Evolutionary conservation across 202 grass and related monocot genomes (phyloP).

Genomic region (Digitaria exilis): DNA sequence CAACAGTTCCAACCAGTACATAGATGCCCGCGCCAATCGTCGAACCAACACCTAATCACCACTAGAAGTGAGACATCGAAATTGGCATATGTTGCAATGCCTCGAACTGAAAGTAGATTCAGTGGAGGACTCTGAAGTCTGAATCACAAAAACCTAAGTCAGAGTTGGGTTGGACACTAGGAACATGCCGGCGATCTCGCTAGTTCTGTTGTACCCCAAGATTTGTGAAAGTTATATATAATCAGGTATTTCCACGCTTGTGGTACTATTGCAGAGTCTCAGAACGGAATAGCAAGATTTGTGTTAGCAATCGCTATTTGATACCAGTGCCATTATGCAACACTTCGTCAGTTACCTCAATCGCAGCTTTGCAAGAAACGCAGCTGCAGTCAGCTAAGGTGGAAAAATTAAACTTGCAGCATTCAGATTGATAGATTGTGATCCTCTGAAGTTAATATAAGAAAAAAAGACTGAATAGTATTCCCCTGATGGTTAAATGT

Average conservation of each 20-base stretch:
- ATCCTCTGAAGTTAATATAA: neutral
- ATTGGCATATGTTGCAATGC: neutral
- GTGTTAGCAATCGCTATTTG: neutral
- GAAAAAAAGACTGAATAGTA: neutral
- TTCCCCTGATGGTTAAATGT: neutral
- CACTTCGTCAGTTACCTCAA: neutral
- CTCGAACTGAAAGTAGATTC: neutral
- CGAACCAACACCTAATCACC: constrained; percentile 65
- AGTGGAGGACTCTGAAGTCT: constrained; percentile 14
- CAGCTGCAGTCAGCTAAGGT: neutral
- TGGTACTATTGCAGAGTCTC: neutral
- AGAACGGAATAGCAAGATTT: neutral
- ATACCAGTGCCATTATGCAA: neutral
- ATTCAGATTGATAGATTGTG: neutral
- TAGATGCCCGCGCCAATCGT: constrained; percentile 92
- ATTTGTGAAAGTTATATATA: neutral
- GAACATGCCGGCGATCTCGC: neutral
- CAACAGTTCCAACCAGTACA: constrained; percentile 90
- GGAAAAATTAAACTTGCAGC: neutral
- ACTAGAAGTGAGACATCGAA: constrained; percentile 14
- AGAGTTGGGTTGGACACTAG: neutral
- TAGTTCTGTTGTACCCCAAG: neutral
- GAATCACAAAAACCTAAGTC: neutral
- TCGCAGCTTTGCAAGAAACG: neutral
- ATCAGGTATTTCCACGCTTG: neutral